Percentiles rank a stretch among this genome's conserved stretches.
Evolutionary conservation across 1,284 basidiomycete species (phyloP).

Genomic region (Peniophora sp.): DNA sequence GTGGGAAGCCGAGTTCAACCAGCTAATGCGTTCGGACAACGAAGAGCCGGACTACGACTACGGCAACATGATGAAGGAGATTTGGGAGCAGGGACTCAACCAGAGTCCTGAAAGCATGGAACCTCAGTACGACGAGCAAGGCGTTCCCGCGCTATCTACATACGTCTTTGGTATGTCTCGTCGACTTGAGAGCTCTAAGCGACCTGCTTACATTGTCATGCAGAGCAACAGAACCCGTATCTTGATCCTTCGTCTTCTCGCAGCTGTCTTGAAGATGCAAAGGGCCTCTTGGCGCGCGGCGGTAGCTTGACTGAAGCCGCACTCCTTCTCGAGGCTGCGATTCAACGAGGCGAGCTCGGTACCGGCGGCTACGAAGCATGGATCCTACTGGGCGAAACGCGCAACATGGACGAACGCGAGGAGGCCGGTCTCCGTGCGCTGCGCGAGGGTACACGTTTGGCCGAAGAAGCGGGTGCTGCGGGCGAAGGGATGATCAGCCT

Average conservation of each 20-base stretch:
- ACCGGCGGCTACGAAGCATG: slow-evolving; percentile 85
- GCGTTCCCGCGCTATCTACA: slow-evolving; percentile 59
- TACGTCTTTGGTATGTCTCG: slow-evolving; percentile 66
- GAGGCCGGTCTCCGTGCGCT: slow-evolving; percentile 73
- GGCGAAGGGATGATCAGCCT: slow-evolving; percentile 84
- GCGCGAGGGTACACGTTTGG: slow-evolving; percentile 56
- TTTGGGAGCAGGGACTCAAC: slow-evolving; percentile 51
- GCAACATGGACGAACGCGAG: slow-evolving; percentile 95
- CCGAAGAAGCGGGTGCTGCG: slow-evolving; percentile 52
- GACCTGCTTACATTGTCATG: not conserved
- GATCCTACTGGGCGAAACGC: slow-evolving; percentile 88
- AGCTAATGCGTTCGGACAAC: slow-evolving; percentile 60
- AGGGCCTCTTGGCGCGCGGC: slow-evolving; percentile 66
- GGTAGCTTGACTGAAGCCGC: slow-evolving; percentile 84
- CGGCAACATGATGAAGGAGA: slow-evolving; percentile 48
- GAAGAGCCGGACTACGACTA: slow-evolving; percentile 63
- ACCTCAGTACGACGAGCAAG: slow-evolving; percentile 59
- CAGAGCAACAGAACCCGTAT: slow-evolving; percentile 67
- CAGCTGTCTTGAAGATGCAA: slow-evolving; percentile 63
- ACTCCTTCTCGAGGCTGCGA: slow-evolving; percentile 81
- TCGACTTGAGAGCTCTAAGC: not conserved
- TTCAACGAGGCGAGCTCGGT: slow-evolving; percentile 70
- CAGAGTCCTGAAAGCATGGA: slow-evolving; percentile 33
- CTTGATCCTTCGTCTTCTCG: slow-evolving; percentile 42
- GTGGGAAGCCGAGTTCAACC: slow-evolving; percentile 88